Percentiles rank a stretch among this genome's conserved stretches.
These are phyloP conservation scores for Pinus tabuliformis DNA, from an alignment of 75 land plant genomes.

Conservation along the genomic window DNA sequence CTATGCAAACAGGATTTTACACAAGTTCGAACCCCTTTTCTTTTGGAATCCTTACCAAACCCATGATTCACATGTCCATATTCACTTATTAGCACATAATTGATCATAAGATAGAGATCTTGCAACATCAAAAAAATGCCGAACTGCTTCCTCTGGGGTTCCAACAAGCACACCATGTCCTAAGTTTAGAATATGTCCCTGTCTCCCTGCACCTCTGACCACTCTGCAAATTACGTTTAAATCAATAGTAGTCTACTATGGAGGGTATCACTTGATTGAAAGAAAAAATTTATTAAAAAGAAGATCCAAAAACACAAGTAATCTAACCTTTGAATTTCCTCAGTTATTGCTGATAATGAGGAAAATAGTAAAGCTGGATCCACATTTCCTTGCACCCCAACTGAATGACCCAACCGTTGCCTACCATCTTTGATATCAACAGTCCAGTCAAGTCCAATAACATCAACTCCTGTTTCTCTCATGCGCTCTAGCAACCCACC, in stretches of 20 bases:
- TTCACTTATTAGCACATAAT: neutral
- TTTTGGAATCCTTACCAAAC: too few species aligned
- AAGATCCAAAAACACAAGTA: slow-evolving; percentile 5
- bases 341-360: slow-evolving; percentile 67
- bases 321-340: slow-evolving; percentile 75
- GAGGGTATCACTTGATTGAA: neutral
- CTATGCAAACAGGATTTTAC: too few species aligned
- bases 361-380: slow-evolving; percentile 88
- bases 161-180: slow-evolving; percentile 98
- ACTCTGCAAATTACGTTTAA: slow-evolving; percentile 48
- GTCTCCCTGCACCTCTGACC: slow-evolving; percentile 81
- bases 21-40: too few species aligned
- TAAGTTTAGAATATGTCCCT: slow-evolving; percentile 87
- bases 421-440: slow-evolving; percentile 98
- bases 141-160: slow-evolving; percentile 95
- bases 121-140: slow-evolving; percentile 90
- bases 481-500: slow-evolving; percentile 97
- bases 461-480: slow-evolving; percentile 87
- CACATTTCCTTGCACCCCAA: slow-evolving; percentile 96
- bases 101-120: slow-evolving; percentile 56
- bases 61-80: too few species aligned
- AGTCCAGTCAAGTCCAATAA: slow-evolving; percentile 99
- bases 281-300: neutral
- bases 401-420: slow-evolving; percentile 59
- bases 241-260: neutral